Evolutionary conservation across 1,284 basidiomycete species (phyloP).

Genomic region (Chondrostereum purpureum): DNA sequence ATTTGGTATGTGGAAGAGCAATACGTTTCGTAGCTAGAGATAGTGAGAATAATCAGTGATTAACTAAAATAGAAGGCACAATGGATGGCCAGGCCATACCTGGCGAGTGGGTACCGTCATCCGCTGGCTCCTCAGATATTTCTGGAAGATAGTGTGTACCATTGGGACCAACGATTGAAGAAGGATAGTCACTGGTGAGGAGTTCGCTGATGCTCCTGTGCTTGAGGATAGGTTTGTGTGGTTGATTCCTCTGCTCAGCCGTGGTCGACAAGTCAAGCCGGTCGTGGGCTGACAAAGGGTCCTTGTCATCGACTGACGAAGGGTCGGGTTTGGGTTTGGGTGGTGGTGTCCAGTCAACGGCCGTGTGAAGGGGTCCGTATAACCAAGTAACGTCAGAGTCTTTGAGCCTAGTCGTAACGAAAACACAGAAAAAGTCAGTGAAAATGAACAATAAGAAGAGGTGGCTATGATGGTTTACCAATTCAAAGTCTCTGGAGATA

Average conservation of each 20-base stretch:
- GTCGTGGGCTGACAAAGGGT: constrained; percentile 26
- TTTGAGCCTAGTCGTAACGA: constrained; percentile 74
- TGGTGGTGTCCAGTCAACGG: constrained; percentile 67
- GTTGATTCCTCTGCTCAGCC: constrained; percentile 5
- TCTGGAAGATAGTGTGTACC: constrained; percentile 16
- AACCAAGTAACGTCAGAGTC: constrained; percentile 99
- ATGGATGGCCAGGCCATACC: constrained; percentile 14
- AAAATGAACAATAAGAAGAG: constrained; percentile 11
- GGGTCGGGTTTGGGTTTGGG: constrained; percentile 35
- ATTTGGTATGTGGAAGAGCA: constrained; percentile 70
- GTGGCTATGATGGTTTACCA: too few species aligned
- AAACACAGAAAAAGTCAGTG: background rate
- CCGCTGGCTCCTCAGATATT: constrained; percentile 20
- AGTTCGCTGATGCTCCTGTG: constrained; percentile 91
- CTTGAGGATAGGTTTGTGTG: constrained; percentile 91
- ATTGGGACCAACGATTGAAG: constrained; percentile 23
- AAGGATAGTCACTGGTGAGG: constrained; percentile 58
- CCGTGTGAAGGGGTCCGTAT: constrained; percentile 94
- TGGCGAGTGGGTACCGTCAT: constrained; percentile 13
- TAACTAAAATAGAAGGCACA: constrained; percentile 14
- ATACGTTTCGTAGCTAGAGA: constrained; percentile 41
- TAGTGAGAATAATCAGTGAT: constrained; percentile 13
- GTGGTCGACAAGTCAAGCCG: constrained; percentile 31
- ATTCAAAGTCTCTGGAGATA: constrained; percentile 95
- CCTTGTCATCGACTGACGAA: constrained; percentile 26